phyloP scores from a whole-genome alignment of 768 basidiomycete genomes.

The Podaxis rugospora region DNA sequence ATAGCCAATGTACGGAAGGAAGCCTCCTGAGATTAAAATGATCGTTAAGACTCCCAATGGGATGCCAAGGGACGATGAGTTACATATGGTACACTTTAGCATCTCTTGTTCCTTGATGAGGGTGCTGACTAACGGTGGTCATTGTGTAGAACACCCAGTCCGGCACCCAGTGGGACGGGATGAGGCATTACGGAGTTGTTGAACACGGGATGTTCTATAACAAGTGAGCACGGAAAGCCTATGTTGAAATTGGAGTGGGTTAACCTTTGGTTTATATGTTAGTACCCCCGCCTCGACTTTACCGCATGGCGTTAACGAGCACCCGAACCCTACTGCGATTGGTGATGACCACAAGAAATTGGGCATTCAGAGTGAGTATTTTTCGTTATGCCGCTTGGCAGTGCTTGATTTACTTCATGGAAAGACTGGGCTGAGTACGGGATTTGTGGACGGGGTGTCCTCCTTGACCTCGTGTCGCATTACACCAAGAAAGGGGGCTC shows the following conservation, averaged over 20 bases:
- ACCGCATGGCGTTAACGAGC: slow-evolving; percentile 39
- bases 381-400: neutral
- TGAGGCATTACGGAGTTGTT: slow-evolving; percentile 52
- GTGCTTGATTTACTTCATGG: neutral
- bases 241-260: neutral
- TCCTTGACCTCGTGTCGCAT: slow-evolving; percentile 59
- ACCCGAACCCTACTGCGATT: slow-evolving; percentile 44
- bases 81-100: slow-evolving; percentile 43
- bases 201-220: slow-evolving; percentile 59
- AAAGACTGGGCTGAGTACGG: slow-evolving; percentile 70
- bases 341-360: slow-evolving; percentile 44
- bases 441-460: slow-evolving; percentile 63
- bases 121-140: neutral
- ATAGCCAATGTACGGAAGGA: slow-evolving; percentile 55
- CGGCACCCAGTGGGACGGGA: slow-evolving; percentile 67
- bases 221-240: slow-evolving; percentile 32
- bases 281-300: slow-evolving; percentile 42
- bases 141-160: slow-evolving; percentile 60
- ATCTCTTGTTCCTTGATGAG: neutral
- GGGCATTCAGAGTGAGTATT: slow-evolving; percentile 60
- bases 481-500: slow-evolving; percentile 33
- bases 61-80: slow-evolving; percentile 44
- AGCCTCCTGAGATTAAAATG: slow-evolving; percentile 47
- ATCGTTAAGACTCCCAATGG: slow-evolving; percentile 18
- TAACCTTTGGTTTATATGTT: neutral